Base-by-base conservation (phyloP, 352 stramenopile species). In the Phytophthora colocasiae region DNA sequence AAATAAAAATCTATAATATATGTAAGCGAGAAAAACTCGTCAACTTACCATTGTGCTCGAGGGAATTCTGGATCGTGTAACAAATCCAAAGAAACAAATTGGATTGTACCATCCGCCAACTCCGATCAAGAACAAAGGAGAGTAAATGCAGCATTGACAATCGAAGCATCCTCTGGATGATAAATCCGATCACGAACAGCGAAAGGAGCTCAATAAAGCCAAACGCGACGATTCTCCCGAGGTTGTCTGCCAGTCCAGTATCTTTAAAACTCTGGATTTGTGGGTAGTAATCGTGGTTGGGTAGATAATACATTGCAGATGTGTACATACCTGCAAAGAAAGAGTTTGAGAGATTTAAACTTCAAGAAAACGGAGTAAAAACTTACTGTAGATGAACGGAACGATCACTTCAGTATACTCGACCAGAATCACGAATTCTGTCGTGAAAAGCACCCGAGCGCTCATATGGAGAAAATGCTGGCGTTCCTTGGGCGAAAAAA, bases 401-500 rank as follows among this genome's bases (percentile, higher is more conserved):
- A 80, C 66, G 29, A 78, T 71, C 15, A 83, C 71, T 63, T 83
- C 71, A 0, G 67, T 75, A 38, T 66, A 83, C 43, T 80, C 59
- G 27, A 77, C 57, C 2, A 83, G 46, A 14, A 74, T 56, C 14
- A 75, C 52, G 15, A 78, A 80, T 38, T 83, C 75, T 1, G 53
- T 74, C 11, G 69, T 59, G 51, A 71, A 73, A 8, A 83, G 62
- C 4, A 76, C 47, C 41, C 69, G 53, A 2, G 72, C 65, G 3
- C 58, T 54, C 31, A 45, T 52, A 4, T 62, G 40, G 0, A 69
- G 17, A 15, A 73, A 71, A 6, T 69, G 22, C 9, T 34, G 29
- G 2, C 58, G 50, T 34, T 72, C 51, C 14, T 59, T 62, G 8
- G 24, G 3, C 1, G 39, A 49, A 12, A 65, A 72, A 11, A 66